Evolutionary conservation across 208 protist species (phyloP).

Genomic region (Phytomonas francai): DNA sequence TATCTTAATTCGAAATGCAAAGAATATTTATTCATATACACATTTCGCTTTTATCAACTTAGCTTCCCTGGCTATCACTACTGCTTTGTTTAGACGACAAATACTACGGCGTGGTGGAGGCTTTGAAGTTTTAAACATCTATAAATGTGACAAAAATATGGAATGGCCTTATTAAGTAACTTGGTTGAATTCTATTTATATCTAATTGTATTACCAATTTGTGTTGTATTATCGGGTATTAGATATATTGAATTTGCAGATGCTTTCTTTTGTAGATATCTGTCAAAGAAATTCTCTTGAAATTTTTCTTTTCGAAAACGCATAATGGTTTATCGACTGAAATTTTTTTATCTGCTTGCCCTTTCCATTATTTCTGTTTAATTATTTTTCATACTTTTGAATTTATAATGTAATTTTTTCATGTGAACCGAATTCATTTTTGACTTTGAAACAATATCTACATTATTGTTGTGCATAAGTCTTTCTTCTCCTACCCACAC

Average conservation of each 20-base stretch:
- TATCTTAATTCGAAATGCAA: neutral
- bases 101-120: neutral
- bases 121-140: neutral
- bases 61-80: neutral
- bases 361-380: neutral
- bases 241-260: neutral
- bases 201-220: neutral
- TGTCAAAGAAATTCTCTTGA: neutral
- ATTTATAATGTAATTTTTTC: slow-evolving; percentile 5
- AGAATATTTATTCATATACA: neutral
- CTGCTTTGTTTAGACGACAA: neutral
- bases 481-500: too few relatives aligned
- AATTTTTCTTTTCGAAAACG: neutral
- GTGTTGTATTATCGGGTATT: neutral
- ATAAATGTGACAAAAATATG: neutral
- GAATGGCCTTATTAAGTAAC: neutral
- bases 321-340: neutral
- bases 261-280: slow-evolving; percentile 7
- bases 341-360: neutral
- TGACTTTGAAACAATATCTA: neutral
- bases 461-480: neutral
- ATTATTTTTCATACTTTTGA: slow-evolving; percentile 5
- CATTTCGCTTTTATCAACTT: neutral
- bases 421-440: neutral
- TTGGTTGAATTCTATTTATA: neutral